Evolutionary conservation across 192 early-diverging fungal genomes (phyloP).

Genomic region (Ambispora gerdemannii): DNA sequence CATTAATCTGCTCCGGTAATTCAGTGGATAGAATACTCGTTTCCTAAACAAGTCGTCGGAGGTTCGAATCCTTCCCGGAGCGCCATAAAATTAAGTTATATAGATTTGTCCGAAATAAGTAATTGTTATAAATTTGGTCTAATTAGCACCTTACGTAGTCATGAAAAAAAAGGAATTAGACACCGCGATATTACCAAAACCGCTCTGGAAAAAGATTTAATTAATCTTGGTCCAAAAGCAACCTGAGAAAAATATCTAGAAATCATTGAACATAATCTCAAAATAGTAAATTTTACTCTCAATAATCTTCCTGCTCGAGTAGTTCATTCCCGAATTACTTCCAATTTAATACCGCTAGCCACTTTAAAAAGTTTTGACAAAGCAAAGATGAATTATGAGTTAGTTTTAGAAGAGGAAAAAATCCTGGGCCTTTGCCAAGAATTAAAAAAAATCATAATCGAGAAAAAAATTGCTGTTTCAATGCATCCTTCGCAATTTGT

Average conservation of each 20-base stretch:
- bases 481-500: constrained; percentile 12
- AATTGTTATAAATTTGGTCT: constrained; percentile 19
- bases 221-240: constrained; percentile 14
- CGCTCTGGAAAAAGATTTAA: not conserved
- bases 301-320: not conserved
- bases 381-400: constrained; percentile 4
- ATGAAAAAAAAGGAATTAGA: constrained; percentile 2
- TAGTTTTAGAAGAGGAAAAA: not conserved
- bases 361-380: constrained; percentile 6
- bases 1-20: constrained; percentile 6
- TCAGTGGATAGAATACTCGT: constrained; percentile 20
- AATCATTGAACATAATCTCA: not conserved
- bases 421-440: not conserved
- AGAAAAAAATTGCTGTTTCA: constrained; percentile 20
- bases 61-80: constrained; percentile 14
- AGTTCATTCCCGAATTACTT: constrained; percentile 12
- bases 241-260: constrained; percentile 2
- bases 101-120: not conserved
- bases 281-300: constrained; percentile 6
- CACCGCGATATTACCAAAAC: constrained; percentile 9
- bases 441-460: not conserved
- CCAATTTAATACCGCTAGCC: not conserved
- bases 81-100: too few relatives aligned
- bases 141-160: not conserved
- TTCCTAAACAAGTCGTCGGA: constrained; percentile 19